A percentile compares a stretch with the other conserved stretches of the same genome.
phyloP scores from a whole-genome alignment of 2,329 filamentous ascomycete genomes.

The Colletotrichum sp. region DNA sequence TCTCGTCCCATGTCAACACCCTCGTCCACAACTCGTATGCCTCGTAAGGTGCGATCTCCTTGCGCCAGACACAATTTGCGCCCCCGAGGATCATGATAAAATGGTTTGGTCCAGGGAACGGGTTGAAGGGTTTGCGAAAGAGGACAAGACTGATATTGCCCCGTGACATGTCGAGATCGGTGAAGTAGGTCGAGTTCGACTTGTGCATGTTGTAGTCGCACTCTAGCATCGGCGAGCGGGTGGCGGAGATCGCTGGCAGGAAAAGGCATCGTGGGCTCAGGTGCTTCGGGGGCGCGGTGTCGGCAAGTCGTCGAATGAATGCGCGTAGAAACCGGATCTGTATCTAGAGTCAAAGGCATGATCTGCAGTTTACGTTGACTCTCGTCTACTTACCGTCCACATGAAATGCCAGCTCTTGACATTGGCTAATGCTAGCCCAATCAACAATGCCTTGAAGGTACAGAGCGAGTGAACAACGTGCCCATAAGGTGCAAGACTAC shows the following conservation, averaged over 20 bases:
- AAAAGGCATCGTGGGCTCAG: conserved; percentile 36
- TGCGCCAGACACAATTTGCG: background rate
- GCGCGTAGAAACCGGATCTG: conserved; percentile 36
- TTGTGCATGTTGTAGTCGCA: conserved; percentile 89
- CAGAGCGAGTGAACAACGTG: background rate
- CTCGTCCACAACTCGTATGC: conserved; percentile 17
- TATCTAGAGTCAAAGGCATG: background rate
- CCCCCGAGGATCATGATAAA: conserved; percentile 55
- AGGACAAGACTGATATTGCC: conserved; percentile 79
- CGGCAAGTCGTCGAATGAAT: conserved; percentile 33
- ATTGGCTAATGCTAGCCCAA: background rate
- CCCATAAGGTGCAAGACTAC: background rate
- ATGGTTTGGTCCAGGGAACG: conserved; percentile 54
- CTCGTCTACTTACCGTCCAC: background rate
- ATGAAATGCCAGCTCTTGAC: conserved; percentile 4
- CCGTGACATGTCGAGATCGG: conserved; percentile 83
- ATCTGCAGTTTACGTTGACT: background rate
- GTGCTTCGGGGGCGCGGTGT: conserved; percentile 22
- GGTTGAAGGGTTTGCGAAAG: conserved; percentile 42
- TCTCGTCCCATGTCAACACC: conserved; percentile 68
- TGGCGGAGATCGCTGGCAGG: conserved; percentile 58
- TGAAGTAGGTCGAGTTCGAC: conserved; percentile 86
- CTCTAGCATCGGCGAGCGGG: conserved; percentile 73
- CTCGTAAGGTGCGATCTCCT: conserved; percentile 15
- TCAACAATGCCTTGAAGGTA: background rate